phyloP scores from a whole-genome alignment of 1,139 yeast genomes.

The Hanseniaspora gamundiae region DNA sequence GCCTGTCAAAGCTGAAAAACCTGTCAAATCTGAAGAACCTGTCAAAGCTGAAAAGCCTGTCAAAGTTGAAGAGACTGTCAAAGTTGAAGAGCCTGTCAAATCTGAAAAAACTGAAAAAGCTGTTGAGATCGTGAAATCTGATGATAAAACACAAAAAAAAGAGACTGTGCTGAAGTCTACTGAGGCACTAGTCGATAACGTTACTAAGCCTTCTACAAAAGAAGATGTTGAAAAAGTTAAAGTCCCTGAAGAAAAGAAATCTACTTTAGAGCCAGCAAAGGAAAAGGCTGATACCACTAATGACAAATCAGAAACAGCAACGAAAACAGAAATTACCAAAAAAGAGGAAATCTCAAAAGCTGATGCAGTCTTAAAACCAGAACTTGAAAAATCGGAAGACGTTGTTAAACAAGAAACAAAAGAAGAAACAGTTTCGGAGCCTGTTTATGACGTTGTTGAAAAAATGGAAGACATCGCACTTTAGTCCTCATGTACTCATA shows the following conservation, averaged over 20 bases:
- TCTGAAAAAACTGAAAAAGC: constrained; percentile 1
- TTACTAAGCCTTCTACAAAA: background rate
- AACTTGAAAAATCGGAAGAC: too few relatives aligned
- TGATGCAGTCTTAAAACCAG: too few relatives aligned
- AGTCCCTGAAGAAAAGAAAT: constrained; percentile 5
- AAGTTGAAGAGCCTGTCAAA: constrained; percentile 6
- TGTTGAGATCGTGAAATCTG: constrained; percentile 5
- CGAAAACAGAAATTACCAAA: constrained; percentile 4
- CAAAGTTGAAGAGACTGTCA: constrained; percentile 5
- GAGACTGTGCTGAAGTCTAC: too few relatives aligned
- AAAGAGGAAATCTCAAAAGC: constrained; percentile 6
- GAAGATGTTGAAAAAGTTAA: constrained; percentile 5
- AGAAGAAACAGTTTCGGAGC: constrained; percentile 4
- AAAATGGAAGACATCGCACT: constrained; percentile 22
- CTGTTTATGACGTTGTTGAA: constrained; percentile 8
- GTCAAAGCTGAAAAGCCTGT: constrained; percentile 5
- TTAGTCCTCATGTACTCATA: constrained; percentile 6
- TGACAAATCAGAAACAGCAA: constrained; percentile 1
- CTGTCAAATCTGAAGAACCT: constrained; percentile 3
- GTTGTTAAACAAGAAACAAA: constrained; percentile 3
- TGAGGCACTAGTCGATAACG: too few relatives aligned
- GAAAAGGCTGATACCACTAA: constrained; percentile 8
- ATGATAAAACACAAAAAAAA: too few relatives aligned
- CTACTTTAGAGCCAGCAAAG: constrained; percentile 7
- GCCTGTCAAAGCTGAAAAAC: constrained; percentile 6